These are phyloP conservation scores for Eucalyptus tenuipes DNA, from an alignment of 345 rosid species.

Conservation along the genomic window DNA sequence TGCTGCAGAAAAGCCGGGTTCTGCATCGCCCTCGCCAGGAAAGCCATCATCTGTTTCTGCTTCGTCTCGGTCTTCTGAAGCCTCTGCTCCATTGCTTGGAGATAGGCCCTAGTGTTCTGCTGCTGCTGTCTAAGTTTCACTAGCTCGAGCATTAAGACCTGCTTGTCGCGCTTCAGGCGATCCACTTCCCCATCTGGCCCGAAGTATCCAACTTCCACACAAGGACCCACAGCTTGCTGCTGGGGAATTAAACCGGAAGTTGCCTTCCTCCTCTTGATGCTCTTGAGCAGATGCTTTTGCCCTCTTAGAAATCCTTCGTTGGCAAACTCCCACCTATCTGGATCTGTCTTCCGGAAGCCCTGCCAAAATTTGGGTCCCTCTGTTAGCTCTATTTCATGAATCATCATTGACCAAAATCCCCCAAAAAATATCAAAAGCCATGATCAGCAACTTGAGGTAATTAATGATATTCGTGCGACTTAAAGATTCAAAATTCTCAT, in stretches of 20 bases:
- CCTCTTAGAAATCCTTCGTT: conserved; percentile 75
- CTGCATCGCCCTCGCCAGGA: conserved; percentile 59
- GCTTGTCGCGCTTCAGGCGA: conserved; percentile 52
- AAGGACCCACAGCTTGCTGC: conserved; percentile 35
- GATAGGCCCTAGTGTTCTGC: conserved; percentile 39
- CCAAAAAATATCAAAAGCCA: background rate
- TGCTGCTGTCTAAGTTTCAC: conserved; percentile 67
- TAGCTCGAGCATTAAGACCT: conserved; percentile 44
- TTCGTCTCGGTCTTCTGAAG: conserved; percentile 56
- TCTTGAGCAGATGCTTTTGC: conserved; percentile 54
- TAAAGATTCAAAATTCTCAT: background rate
- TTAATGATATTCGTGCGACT: background rate
- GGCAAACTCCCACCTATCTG: conserved; percentile 78
- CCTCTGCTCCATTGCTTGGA: conserved; percentile 62
- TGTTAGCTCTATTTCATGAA: background rate
- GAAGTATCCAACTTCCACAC: conserved; percentile 34
- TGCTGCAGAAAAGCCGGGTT: conserved; percentile 58
- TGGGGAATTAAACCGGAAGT: conserved; percentile 19
- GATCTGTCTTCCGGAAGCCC: conserved; percentile 84
- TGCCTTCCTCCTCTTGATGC: conserved; percentile 54
- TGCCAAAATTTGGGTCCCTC: conserved; percentile 6
- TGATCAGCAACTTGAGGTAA: background rate
- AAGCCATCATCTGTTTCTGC: conserved; percentile 86
- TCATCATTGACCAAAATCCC: background rate
- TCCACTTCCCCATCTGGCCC: conserved; percentile 37